Conservation (phyloP, 78 protist genomes). For the Dictyostelium brefeldianum region DNA sequence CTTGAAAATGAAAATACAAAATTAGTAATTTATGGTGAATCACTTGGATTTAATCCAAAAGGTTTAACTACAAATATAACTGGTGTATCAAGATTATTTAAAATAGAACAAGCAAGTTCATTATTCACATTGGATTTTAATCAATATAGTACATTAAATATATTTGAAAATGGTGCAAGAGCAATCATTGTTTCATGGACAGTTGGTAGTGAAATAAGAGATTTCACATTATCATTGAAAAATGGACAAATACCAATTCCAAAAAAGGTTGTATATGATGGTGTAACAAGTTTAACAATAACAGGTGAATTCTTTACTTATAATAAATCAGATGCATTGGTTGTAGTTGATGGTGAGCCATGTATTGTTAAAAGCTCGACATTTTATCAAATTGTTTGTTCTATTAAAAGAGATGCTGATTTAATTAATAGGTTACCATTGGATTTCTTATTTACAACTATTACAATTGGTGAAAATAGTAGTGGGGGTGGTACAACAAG, state of each 20-base stretch:
- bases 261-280: too few relatives aligned
- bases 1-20: not conserved
- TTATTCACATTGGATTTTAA: not conserved
- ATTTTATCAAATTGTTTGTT: not conserved
- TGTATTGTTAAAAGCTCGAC: not conserved
- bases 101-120: not conserved
- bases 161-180: not conserved
- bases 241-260: not conserved
- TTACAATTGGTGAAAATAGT: not conserved
- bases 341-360: not conserved
- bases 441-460: too few relatives aligned
- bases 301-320: slow-evolving; percentile 7
- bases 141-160: not conserved
- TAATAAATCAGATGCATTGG: not conserved
- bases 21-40: not conserved
- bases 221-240: not conserved
- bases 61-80: not conserved
- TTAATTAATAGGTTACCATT: too few relatives aligned
- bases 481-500: not conserved
- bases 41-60: not conserved
- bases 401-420: too few relatives aligned
- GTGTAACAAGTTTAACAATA: not conserved
- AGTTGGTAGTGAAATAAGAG: not conserved
- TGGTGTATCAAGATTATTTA: not conserved
- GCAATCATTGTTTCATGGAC: not conserved